Percentiles rank a stretch among this genome's conserved stretches.
Conservation (phyloP, 306 rosid genomes). For the Vigna trinervia region DNA sequence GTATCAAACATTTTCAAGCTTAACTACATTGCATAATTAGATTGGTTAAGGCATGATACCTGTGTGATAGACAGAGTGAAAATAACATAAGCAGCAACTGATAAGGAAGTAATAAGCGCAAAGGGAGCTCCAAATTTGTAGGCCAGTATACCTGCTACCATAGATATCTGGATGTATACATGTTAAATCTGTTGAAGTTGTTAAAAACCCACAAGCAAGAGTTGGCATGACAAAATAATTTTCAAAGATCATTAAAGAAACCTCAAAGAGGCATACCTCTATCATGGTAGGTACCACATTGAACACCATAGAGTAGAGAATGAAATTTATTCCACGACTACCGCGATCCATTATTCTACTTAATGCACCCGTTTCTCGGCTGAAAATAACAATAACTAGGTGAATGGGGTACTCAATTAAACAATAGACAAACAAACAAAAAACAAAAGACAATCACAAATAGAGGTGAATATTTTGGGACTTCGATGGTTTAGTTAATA, state of each 20-base stretch:
- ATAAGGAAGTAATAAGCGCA: conserved; percentile 92
- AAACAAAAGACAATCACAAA: conserved; percentile 7
- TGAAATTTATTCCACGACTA: conserved; percentile 94
- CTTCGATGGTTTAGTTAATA: conserved; percentile 8
- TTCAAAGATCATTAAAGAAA: conserved; percentile 25
- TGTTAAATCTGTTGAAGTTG: conserved; percentile 65
- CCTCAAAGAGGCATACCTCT: conserved; percentile 68
- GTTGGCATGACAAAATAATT: conserved; percentile 44
- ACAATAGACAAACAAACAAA: conserved; percentile 26
- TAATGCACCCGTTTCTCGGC: conserved; percentile 97
- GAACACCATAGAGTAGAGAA: conserved; percentile 97
- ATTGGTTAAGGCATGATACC: conserved; percentile 57
- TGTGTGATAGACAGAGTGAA: conserved; percentile 89
- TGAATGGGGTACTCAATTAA: conserved; percentile 34
- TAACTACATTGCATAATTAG: conserved; percentile 26
- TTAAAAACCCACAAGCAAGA: conserved; percentile 46
- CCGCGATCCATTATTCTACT: conserved; percentile 98
- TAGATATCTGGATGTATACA: conserved; percentile 83
- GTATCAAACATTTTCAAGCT: conserved; percentile 27
- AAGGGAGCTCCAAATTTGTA: conserved; percentile 97
- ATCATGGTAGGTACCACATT: conserved; percentile 91
- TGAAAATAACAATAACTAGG: conserved; percentile 48
- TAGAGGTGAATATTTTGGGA: conserved; percentile 2
- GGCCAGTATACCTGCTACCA: conserved; percentile 98
- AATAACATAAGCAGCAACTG: conserved; percentile 87